Conservation (phyloP, 2,329 filamentous ascomycete genomes). For the Sarocladium strictum region DNA sequence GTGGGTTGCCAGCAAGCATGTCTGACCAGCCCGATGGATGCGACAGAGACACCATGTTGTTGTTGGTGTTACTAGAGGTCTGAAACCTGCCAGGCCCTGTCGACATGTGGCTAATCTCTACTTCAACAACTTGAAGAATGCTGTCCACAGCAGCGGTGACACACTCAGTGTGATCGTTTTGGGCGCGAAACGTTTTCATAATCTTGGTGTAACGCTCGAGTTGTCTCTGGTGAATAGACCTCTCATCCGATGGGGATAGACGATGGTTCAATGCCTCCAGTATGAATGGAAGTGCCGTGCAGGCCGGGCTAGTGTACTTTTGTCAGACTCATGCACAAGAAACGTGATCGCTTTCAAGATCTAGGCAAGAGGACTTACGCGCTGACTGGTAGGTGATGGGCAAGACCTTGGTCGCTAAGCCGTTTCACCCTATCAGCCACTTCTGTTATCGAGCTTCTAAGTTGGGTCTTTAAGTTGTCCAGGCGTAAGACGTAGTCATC, state of each 20-base stretch:
- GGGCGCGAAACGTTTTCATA: neutral
- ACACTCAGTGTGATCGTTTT: neutral
- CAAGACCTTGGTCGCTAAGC: neutral
- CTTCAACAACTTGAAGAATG: neutral
- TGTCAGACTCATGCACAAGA: neutral
- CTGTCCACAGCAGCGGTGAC: neutral
- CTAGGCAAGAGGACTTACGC: neutral
- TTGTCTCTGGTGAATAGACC: neutral
- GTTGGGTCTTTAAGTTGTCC: neutral
- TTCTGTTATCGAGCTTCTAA: neutral
- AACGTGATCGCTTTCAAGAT: too few species aligned
- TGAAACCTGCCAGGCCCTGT: neutral
- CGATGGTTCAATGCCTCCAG: neutral
- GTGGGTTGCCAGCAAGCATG: neutral
- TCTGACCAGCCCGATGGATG: neutral
- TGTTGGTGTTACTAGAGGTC: neutral
- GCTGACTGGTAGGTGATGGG: neutral
- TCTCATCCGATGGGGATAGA: neutral
- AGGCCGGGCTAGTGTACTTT: neutral
- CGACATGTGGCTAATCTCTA: neutral
- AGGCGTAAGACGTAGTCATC: conserved; percentile 1
- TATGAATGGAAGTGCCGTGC: neutral
- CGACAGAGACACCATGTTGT: neutral
- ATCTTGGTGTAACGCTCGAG: neutral
- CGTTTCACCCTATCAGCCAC: neutral